Evolutionary conservation across 2,329 filamentous ascomycete genomes (phyloP).

Genomic region (Stagonosporopsis cucurbitacearum): DNA sequence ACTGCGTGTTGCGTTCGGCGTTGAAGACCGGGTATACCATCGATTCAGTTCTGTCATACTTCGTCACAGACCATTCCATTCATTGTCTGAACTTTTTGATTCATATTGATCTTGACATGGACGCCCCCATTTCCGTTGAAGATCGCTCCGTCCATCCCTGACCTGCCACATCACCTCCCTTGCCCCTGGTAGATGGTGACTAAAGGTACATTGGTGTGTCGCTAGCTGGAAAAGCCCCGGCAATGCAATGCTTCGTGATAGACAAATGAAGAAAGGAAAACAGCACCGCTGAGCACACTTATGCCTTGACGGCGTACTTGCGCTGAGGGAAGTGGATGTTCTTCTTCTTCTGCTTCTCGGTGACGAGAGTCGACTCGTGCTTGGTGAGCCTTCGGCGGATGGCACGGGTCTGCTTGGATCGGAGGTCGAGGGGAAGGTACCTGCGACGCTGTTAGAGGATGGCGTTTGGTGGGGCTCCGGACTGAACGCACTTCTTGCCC

Average conservation of each 20-base stretch:
- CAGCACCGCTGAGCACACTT: constrained; percentile 39
- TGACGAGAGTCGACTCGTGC: constrained; percentile 82
- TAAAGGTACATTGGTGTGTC: constrained; percentile 50
- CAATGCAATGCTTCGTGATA: constrained; percentile 52
- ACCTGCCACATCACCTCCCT: constrained; percentile 41
- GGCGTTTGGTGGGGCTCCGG: constrained; percentile 3
- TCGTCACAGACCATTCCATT: constrained; percentile 28
- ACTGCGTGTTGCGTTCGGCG: neutral
- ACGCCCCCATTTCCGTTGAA: constrained; percentile 50
- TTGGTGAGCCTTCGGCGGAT: constrained; percentile 94
- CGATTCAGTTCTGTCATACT: constrained; percentile 21
- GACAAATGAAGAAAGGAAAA: constrained; percentile 48
- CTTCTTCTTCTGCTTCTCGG: constrained; percentile 98
- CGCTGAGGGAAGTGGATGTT: constrained; percentile 95
- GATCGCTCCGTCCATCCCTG: constrained; percentile 45
- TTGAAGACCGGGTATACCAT: constrained; percentile 18
- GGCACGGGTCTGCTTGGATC: constrained; percentile 96
- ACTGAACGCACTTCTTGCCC: constrained; percentile 79
- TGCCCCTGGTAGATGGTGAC: constrained; percentile 43
- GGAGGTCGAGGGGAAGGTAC: constrained; percentile 96
- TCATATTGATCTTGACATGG: constrained; percentile 51
- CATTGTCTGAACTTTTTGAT: constrained; percentile 50
- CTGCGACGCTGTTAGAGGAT: constrained; percentile 37
- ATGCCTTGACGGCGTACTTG: constrained; percentile 98
- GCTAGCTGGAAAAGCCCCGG: constrained; percentile 49